Evolutionary conservation across 257 asterid species (phyloP).

Genomic region (Scutellaria baicalensis): DNA sequence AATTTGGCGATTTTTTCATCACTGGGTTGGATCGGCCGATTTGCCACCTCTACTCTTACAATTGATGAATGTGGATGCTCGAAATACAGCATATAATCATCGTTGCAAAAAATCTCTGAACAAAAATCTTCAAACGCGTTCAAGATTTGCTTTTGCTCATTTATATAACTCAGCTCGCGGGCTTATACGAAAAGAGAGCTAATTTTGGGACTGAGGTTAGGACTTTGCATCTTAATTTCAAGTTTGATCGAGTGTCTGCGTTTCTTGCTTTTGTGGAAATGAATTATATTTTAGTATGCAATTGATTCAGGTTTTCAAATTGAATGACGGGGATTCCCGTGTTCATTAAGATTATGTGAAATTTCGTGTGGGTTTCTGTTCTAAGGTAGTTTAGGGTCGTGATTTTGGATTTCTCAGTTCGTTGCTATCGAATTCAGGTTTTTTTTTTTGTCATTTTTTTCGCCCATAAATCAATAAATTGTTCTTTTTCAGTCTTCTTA

Average conservation of each 20-base stretch:
- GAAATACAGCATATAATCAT: too few species aligned
- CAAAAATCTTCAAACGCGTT: neutral
- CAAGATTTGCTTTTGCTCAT: constrained; percentile 10
- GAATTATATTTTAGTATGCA: neutral
- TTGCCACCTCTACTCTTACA: too few species aligned
- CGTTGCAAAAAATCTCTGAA: too few species aligned
- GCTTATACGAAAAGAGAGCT: constrained; percentile 15
- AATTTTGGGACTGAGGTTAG: constrained; percentile 25
- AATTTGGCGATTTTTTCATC: too few species aligned
- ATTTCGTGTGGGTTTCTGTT: constrained; percentile 8
- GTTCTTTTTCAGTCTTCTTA: neutral
- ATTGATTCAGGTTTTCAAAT: neutral
- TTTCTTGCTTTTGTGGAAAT: constrained; percentile 9
- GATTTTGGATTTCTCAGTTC: constrained; percentile 8
- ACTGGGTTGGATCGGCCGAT: too few species aligned
- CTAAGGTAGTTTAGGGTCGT: neutral
- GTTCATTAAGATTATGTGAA: constrained; percentile 1
- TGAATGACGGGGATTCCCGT: neutral
- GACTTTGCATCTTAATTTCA: constrained; percentile 1
- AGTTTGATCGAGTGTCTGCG: constrained; percentile 10
- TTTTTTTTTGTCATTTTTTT: neutral
- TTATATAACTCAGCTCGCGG: constrained; percentile 20
- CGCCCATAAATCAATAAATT: constrained; percentile 16
- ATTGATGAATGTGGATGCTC: too few species aligned
- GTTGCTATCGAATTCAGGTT: neutral